These are phyloP conservation scores for Phytophthora kernoviae DNA, from an alignment of 352 stramenopile genomes.

Conservation along the genomic window DNA sequence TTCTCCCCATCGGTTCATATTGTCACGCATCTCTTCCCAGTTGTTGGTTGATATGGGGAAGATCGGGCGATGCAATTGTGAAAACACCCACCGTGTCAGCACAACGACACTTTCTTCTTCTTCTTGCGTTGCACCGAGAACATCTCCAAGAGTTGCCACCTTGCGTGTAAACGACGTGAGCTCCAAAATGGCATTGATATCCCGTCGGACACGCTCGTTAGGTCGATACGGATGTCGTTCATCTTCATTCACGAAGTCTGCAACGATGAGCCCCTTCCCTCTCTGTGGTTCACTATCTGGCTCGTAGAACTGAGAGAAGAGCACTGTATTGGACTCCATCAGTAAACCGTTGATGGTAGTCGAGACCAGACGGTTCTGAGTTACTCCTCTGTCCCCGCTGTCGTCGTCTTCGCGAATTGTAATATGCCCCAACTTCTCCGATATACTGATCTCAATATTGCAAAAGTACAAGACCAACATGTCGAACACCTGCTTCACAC, in stretches of 20 bases:
- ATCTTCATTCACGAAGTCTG: slow-evolving; percentile 44
- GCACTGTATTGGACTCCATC: slow-evolving; percentile 41
- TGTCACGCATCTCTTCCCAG: slow-evolving; percentile 40
- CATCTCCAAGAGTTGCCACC: slow-evolving; percentile 13
- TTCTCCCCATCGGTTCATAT: slow-evolving; percentile 44
- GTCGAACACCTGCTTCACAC: slow-evolving; percentile 43
- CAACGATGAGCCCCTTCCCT: slow-evolving; percentile 34
- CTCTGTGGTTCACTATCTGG: slow-evolving; percentile 8
- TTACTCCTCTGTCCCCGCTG: slow-evolving; percentile 25
- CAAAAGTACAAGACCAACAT: slow-evolving; percentile 37
- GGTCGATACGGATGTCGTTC: slow-evolving; percentile 42
- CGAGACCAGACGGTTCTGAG: slow-evolving; percentile 40
- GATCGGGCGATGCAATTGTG: slow-evolving; percentile 28
- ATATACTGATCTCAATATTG: slow-evolving; percentile 51
- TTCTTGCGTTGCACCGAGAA: slow-evolving; percentile 1
- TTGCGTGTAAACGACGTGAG: slow-evolving; percentile 33
- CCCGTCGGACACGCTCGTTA: slow-evolving; percentile 25
- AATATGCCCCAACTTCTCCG: slow-evolving; percentile 40
- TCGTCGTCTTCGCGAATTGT: slow-evolving; percentile 49
- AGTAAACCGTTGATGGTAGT: slow-evolving; percentile 35
- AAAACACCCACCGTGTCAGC: slow-evolving; percentile 38
- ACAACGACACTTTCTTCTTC: slow-evolving; percentile 37
- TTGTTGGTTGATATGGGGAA: slow-evolving; percentile 25
- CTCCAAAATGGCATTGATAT: slow-evolving; percentile 41
- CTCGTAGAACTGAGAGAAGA: slow-evolving; percentile 40